phyloP scores from a whole-genome alignment of 1,284 basidiomycete species.

The Sanghuangporus baumii region DNA sequence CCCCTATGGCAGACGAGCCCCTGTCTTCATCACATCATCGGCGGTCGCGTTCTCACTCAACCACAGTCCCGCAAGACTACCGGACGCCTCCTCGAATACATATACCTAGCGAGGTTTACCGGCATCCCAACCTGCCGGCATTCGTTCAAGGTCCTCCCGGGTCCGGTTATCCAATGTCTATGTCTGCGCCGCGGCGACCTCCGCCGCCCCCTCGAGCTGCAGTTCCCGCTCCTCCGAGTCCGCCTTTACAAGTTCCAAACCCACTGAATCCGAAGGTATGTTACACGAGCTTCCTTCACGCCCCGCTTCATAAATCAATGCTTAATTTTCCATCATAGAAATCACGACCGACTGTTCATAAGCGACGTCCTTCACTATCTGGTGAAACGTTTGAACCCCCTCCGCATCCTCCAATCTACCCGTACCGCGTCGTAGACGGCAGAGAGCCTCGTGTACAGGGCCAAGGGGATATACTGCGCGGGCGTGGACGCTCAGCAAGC shows the following conservation, averaged over 20 bases:
- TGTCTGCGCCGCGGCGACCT: conserved; percentile 10
- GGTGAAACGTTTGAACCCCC: conserved; percentile 17
- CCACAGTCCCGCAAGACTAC: conserved; percentile 5
- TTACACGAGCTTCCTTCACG: background rate
- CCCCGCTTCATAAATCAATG: background rate
- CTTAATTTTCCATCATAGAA: conserved; percentile 5
- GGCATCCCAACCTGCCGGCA: conserved; percentile 13
- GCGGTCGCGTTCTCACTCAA: conserved; percentile 10
- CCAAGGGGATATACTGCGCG: conserved; percentile 6
- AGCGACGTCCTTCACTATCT: conserved; percentile 17
- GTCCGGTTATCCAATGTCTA: conserved; percentile 16
- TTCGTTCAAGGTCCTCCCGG: conserved; percentile 18
- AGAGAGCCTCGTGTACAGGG: conserved; percentile 11
- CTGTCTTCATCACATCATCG: conserved; percentile 9
- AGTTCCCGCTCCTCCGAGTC: conserved; percentile 7
- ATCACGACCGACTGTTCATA: conserved; percentile 14
- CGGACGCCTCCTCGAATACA: conserved; percentile 13
- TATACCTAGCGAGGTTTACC: conserved; percentile 12
- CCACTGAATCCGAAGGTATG: conserved; percentile 18
- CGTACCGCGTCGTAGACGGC: background rate
- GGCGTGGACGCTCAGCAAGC: conserved; percentile 13
- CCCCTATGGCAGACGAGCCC: conserved; percentile 1
- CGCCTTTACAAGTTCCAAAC: conserved; percentile 9
- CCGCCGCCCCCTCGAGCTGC: conserved; percentile 3
- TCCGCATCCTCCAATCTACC: background rate